Percentiles rank a stretch among this genome's conserved stretches.
Conservation (phyloP, 139 green algal genomes). For the Chlorella sp. region DNA sequence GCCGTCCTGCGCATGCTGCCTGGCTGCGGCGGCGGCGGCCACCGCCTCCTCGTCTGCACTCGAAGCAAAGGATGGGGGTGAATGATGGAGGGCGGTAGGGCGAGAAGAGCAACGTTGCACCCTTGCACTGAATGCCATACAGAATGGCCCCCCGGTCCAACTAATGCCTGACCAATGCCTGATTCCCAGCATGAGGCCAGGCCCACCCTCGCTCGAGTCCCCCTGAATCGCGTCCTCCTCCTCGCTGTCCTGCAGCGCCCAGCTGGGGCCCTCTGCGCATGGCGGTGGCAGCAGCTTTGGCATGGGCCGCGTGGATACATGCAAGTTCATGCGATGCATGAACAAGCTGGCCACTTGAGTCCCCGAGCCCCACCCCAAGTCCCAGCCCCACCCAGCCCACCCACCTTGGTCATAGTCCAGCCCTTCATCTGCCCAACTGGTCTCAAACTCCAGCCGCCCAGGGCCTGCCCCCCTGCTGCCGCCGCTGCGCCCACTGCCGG, state of each 20-base stretch:
- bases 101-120: too few species aligned
- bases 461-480: not conserved
- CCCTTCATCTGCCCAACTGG: conserved; percentile 5
- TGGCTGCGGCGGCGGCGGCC: not conserved
- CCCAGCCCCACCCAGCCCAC: not conserved
- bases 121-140: too few species aligned
- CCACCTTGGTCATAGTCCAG: conserved; percentile 32
- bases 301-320: not conserved
- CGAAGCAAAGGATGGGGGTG: not conserved
- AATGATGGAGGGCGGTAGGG: too few species aligned
- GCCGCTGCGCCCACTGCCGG: not conserved
- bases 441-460: conserved; percentile 23
- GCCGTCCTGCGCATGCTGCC: not conserved
- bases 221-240: conserved; percentile 8
- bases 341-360: not conserved
- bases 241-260: conserved; percentile 17
- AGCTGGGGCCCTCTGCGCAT: conserved; percentile 17
- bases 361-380: not conserved
- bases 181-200: not conserved
- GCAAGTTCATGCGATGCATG: not conserved
- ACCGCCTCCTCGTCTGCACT: not conserved
- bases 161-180: too few species aligned
- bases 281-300: not conserved
- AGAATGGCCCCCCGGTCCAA: too few species aligned
- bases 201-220: not conserved